phyloP scores from a whole-genome alignment of 805 yeast species.

The Starmerella geochares region DNA sequence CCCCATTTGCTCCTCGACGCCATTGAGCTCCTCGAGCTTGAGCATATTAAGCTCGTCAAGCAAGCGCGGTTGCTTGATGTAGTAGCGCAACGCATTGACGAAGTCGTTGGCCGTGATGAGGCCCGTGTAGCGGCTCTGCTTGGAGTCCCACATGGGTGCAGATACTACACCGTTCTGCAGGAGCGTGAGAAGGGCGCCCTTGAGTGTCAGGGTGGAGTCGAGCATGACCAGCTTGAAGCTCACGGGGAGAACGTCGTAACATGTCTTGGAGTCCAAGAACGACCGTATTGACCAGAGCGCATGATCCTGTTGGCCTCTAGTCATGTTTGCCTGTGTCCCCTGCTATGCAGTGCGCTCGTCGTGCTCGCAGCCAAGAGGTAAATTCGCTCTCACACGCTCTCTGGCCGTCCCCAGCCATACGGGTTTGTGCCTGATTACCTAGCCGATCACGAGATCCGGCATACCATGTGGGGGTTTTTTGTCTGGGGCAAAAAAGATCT shows the following conservation, averaged over 20 bases:
- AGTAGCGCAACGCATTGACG: conserved; percentile 88
- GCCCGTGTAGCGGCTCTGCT: conserved; percentile 85
- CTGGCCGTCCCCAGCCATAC: background rate
- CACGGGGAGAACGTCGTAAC: conserved; percentile 94
- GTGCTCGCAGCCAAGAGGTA: background rate
- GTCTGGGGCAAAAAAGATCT: background rate
- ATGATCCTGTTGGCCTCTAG: conserved; percentile 39
- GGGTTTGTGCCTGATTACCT: background rate
- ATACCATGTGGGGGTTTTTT: background rate
- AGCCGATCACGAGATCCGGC: conserved; percentile 4
- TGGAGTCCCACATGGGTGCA: conserved; percentile 94
- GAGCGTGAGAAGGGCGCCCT: conserved; percentile 79
- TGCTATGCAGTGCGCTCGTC: conserved; percentile 6
- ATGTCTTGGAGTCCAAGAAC: conserved; percentile 79
- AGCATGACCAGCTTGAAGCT: conserved; percentile 84
- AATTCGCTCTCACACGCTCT: background rate
- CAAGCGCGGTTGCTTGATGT: conserved; percentile 74
- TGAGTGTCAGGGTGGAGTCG: conserved; percentile 81
- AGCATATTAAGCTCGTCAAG: conserved; percentile 78
- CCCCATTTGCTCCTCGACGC: conserved; percentile 78
- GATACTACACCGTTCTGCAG: conserved; percentile 89
- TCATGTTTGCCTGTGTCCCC: background rate
- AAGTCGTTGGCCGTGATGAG: conserved; percentile 84
- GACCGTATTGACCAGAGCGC: conserved; percentile 74
- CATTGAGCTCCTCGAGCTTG: conserved; percentile 73